phyloP scores from a whole-genome alignment of 2,329 filamentous ascomycete species.

The Samsoniella hepiali region DNA sequence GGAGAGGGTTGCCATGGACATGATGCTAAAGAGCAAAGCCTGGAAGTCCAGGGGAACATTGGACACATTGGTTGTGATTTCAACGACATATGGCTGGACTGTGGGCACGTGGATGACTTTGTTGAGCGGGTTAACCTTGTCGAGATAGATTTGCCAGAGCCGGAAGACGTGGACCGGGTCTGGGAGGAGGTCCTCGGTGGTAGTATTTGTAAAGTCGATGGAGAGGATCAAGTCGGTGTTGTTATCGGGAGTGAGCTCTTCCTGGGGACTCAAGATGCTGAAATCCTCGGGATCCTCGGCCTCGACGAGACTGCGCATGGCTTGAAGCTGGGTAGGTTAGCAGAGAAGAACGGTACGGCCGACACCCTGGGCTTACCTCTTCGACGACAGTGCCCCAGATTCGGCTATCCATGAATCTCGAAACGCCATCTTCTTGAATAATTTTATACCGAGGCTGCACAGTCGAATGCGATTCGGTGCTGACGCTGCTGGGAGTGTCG shows the following conservation, averaged over 20 bases:
- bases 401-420: slow-evolving; percentile 56
- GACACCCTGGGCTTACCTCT: slow-evolving; percentile 39
- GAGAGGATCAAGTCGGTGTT: slow-evolving; percentile 49
- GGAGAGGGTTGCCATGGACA: slow-evolving; percentile 57
- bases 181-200: slow-evolving; percentile 56
- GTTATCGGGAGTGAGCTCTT: slow-evolving; percentile 49
- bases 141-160: slow-evolving; percentile 72
- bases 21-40: slow-evolving; percentile 63
- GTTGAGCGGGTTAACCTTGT: slow-evolving; percentile 70
- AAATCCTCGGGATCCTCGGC: slow-evolving; percentile 47
- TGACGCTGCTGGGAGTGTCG: slow-evolving; percentile 22
- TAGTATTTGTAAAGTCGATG: slow-evolving; percentile 38
- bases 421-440: slow-evolving; percentile 51
- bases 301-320: slow-evolving; percentile 58
- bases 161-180: slow-evolving; percentile 62
- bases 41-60: slow-evolving; percentile 57
- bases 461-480: slow-evolving; percentile 27
- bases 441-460: slow-evolving; percentile 52
- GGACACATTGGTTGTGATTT: slow-evolving; percentile 55
- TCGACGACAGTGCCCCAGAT: slow-evolving; percentile 53
- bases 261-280: slow-evolving; percentile 48
- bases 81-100: slow-evolving; percentile 61
- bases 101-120: slow-evolving; percentile 72
- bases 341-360: neutral
- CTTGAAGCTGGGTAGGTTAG: slow-evolving; percentile 44